Base-by-base conservation (phyloP, 345 rosid species). In the Eucalyptus marginata region DNA sequence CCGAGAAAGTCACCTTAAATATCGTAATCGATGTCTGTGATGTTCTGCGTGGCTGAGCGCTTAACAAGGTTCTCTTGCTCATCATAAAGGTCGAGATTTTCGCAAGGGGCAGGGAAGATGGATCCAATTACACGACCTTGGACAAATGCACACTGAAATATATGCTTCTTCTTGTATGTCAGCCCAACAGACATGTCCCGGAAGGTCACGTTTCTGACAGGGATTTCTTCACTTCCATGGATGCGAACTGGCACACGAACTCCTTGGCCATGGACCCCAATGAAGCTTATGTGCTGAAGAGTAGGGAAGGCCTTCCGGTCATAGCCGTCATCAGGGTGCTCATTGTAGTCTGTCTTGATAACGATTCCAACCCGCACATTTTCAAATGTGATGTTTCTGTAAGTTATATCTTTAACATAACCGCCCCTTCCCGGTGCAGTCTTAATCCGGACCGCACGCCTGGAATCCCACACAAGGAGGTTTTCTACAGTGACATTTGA, bases 391-490 rank as follows among this genome's bases (percentile, higher is more conserved):
- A 97, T 86, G 84, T 97, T 97, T 49, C 97, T 91, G 90, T 95
- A 97, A 79, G 90, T 92, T 92, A 97, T 95, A 36, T 93, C 89
- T 56, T 89, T 93, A 86, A 97, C 96, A 88, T 97, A 96, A 36
- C 96, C 98, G 4, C 99, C 99, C 91, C 98, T 93, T 93, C 99
- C 99, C 7, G 97, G 93, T 71, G 99, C 99, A 24, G 99, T 97
- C 93, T 97, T 97, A 90, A 97, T 97, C 90, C 99, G 94, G 88
- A 97, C 97, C 4, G 96, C 99, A 56, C 99, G 99, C 87, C 99
- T 90, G 8, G 99, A 97, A 92, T 94, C 95, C 99, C 99, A 96
- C 2, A 97, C 95, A 20, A 94, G 93, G 91, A 98, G 56, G 90
- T 97, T 98, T 90, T 98, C 97, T 52, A 98, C 93, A 0, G 96